Evolutionary conservation across 495 filamentous ascomycete genomes (phyloP).

Genomic region (Evansstolkia leycettana): DNA sequence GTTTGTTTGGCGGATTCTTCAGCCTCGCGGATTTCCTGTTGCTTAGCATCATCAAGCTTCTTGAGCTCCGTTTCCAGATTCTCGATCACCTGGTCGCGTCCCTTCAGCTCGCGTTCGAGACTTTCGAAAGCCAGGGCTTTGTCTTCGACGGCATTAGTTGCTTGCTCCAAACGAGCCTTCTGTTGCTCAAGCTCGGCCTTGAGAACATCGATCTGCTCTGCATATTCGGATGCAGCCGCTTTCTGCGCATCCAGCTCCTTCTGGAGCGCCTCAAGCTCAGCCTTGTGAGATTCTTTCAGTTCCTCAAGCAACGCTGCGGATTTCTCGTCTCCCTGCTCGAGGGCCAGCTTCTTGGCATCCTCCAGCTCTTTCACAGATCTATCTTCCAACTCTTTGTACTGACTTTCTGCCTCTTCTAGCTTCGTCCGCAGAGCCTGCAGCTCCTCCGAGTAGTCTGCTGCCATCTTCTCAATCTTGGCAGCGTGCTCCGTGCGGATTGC

Average conservation of each 20-base stretch:
- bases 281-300: conserved; percentile 25
- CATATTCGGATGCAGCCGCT: conserved; percentile 20
- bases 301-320: conserved; percentile 24
- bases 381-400: conserved; percentile 28
- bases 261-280: conserved; percentile 25
- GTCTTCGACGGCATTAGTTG: conserved; percentile 16
- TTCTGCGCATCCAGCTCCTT: conserved; percentile 27
- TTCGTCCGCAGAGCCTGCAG: conserved; percentile 23
- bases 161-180: conserved; percentile 17
- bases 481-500: conserved; percentile 24
- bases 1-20: conserved; percentile 26
- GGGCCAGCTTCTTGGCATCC: conserved; percentile 24
- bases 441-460: conserved; percentile 22
- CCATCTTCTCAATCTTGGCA: conserved; percentile 25
- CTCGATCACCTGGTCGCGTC: conserved; percentile 30
- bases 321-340: conserved; percentile 24
- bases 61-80: conserved; percentile 31
- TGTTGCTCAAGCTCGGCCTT: conserved; percentile 27
- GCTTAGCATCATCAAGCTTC: conserved; percentile 25
- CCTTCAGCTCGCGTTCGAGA: conserved; percentile 27
- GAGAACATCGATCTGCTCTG: conserved; percentile 26
- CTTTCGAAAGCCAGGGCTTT: conserved; percentile 26
- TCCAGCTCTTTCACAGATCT: conserved; percentile 29
- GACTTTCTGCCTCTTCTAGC: conserved; percentile 27
- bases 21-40: conserved; percentile 28